phyloP scores from a whole-genome alignment of 176 grass and related monocot species.

The Paspalum notatum region DNA sequence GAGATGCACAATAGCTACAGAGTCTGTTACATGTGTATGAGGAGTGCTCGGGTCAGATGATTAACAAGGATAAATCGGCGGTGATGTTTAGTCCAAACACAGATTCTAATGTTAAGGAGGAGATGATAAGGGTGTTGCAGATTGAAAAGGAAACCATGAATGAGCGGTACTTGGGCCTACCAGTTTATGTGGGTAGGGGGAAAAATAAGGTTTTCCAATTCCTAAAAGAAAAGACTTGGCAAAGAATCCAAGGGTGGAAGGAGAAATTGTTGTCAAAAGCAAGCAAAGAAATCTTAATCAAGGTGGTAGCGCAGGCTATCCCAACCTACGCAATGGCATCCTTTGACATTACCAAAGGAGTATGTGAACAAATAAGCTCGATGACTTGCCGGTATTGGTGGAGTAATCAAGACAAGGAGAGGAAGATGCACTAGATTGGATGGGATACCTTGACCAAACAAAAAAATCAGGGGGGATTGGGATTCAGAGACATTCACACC shows the following conservation, averaged over 20 bases:
- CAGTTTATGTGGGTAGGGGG: background rate
- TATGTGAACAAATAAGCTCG: background rate
- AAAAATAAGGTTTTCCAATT: background rate
- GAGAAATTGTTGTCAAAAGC: background rate
- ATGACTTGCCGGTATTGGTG: background rate
- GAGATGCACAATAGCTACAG: too few relatives aligned
- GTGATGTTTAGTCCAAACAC: too few relatives aligned
- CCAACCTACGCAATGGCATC: background rate
- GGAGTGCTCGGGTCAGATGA: too few relatives aligned
- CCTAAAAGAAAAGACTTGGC: background rate
- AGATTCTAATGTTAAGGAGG: too few relatives aligned
- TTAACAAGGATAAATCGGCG: too few relatives aligned
- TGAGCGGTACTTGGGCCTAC: background rate
- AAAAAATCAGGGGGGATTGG: too few relatives aligned
- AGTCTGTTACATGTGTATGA: too few relatives aligned
- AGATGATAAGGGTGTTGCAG: too few relatives aligned
- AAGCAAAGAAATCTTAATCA: background rate
- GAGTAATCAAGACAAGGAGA: background rate
- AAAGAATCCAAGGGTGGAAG: background rate
- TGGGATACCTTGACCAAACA: too few relatives aligned
- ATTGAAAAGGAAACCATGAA: too few relatives aligned
- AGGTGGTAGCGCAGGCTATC: background rate
- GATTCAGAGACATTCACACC: too few relatives aligned
- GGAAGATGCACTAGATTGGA: too few relatives aligned
- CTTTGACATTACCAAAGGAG: background rate